Base-by-base conservation (phyloP, 495 filamentous ascomycete species). In the Penicillium fimorum region DNA sequence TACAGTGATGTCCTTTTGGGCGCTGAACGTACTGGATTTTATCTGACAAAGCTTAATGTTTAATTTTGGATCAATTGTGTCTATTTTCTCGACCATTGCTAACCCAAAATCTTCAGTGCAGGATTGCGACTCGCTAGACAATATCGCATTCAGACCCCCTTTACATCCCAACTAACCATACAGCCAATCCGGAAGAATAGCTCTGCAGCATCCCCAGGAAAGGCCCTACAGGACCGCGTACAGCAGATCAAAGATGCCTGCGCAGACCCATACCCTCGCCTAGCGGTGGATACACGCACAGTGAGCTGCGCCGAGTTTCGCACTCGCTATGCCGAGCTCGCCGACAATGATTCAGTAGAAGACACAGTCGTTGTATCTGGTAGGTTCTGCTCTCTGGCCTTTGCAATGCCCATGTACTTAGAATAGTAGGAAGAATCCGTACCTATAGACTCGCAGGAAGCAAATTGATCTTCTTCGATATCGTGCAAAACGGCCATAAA, bases 391-490 rank as follows among this genome's bases (percentile, higher is more conserved):
- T 60, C 65, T 52, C 60, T 61, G 55, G 66, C 58, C 58, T 51
- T 57, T 40, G 59, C 52, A 55, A 56, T 59, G 50, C 55, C 54
- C 42, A 46, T 71, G 71, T 79, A 79, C 76, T 79, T 79, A 79
- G 74, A 73, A 70, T 61, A 66, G 69, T 76, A 89, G 87, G 87
- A 76, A 88, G 87, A 67, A 77, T 90, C 59, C 77, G 69, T 70
- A 80, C 79, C 46, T 74, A 75, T 62, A 83, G 82, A 67, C 76
- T 73, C 56, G 77, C 79, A 49, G 85, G 82, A 53, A 84, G 80
- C 63, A 89, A 88, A 73, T 84, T 98, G 67, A 78, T 88, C 42
- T 98, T 98, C 71, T 72, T 96, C 60, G 87, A 93, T 71, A 64
- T 97, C 53, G 71, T 80, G 53, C 83, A 88, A 73, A 83, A 92